Base-by-base conservation (phyloP, 495 filamentous ascomycete species). In the Hypoxylon perforatum region DNA sequence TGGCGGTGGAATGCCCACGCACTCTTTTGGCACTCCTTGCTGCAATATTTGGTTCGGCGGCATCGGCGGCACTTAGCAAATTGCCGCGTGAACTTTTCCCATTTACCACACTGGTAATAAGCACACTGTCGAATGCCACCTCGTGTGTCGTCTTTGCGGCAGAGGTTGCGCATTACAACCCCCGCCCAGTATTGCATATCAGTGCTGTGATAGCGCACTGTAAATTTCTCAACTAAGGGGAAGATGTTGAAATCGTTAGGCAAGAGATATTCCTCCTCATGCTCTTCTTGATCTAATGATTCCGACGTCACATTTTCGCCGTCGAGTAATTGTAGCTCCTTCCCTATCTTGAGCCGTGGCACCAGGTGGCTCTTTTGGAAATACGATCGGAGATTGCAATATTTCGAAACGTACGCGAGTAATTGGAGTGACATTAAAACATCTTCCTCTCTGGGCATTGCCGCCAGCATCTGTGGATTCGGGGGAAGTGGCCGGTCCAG, bases 111-210 rank as follows among this genome's bases (percentile, higher is more conserved):
- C 77, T 96, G 88, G 80, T 94, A 99, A 77, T 97, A 96, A 18
- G 95, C 95, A 73, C 95, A 99, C 65, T 99, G 95, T 45, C 95
- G 86, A 69, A 98, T 97, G 57, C 94, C 95, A 21, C 95, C 95
- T 50, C 90, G 85, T 6, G 89, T 91, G 70, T 99, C 95, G 75
- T 99, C 95, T 80, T 99, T 99, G 58, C 95, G 91, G 83, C 95
- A 99, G 35, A 99, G 88, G 74, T 99, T 99, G 55, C 95, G 85
- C 95, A 99, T 98, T 55, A 99, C 95, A 18, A 99, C 94, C 52
- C 93, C 94, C 8, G 95, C 95, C 95, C 95, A 99, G 80, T 97
- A 97, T 74, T 97, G 93, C 95, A 99, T 98, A 75, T 98, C 94
- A 53, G 89, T 90, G 49, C 91, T 92, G 76, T 97, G 92, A 73